Evolutionary conservation across 108 stramenopile species (phyloP).

Genomic region (Bacterosira constricta): DNA sequence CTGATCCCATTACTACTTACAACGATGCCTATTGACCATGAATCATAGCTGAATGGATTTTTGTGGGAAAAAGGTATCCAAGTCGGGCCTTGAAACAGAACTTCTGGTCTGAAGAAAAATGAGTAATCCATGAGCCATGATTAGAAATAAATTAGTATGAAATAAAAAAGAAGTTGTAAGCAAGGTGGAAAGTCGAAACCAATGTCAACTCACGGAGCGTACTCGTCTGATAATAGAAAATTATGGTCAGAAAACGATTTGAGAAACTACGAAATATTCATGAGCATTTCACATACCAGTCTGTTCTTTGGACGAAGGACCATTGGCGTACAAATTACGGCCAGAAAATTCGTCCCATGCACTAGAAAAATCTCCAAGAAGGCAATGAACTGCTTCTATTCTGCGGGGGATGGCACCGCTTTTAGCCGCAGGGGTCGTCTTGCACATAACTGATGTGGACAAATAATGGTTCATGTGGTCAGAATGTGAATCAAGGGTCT

Average conservation of each 20-base stretch:
- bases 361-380: slow-evolving; percentile 77
- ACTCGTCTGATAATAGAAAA: too few relatives aligned
- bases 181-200: too few relatives aligned
- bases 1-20: too few relatives aligned
- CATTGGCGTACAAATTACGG: slow-evolving; percentile 67
- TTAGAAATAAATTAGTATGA: too few relatives aligned
- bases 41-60: slow-evolving; percentile 78
- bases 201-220: slow-evolving; percentile 59
- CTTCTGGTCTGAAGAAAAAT: slow-evolving; percentile 57
- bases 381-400: slow-evolving; percentile 49
- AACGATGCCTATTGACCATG: slow-evolving; percentile 88
- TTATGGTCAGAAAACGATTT: too few relatives aligned
- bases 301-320: slow-evolving; percentile 68
- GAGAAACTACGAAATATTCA: too few relatives aligned
- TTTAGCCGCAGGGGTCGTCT: slow-evolving; percentile 22
- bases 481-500: not conserved
- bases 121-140: too few relatives aligned
- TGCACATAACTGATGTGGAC: slow-evolving; percentile 54
- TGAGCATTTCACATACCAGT: too few relatives aligned
- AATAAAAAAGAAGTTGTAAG: too few relatives aligned
- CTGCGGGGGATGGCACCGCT: slow-evolving; percentile 33
- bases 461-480: not conserved
- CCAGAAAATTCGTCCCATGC: slow-evolving; percentile 72
- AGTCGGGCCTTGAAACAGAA: slow-evolving; percentile 40
- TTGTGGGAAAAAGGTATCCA: slow-evolving; percentile 63